These are phyloP conservation scores for Fusarium piperis DNA, from an alignment of 2,329 filamentous ascomycete genomes.

Conservation along the genomic window DNA sequence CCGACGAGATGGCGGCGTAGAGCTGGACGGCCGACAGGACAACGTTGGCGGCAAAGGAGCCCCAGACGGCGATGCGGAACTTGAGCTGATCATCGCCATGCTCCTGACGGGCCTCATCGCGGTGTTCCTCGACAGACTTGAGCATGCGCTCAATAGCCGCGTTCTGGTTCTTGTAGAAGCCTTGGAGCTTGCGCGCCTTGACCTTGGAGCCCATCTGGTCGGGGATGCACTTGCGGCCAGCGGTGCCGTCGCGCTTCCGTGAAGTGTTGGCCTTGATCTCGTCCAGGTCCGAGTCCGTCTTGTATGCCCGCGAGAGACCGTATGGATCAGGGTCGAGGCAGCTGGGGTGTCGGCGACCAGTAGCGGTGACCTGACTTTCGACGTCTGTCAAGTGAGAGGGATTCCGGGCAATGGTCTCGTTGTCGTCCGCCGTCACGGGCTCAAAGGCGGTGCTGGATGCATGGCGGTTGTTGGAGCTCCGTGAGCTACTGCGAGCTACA, in stretches of 20 bases:
- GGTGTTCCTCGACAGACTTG: conserved; percentile 92
- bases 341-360: conserved; percentile 48
- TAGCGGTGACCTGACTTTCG: conserved; percentile 57
- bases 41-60: conserved; percentile 82
- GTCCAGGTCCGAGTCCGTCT: conserved; percentile 79
- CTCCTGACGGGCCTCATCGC: conserved; percentile 81
- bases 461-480: conserved; percentile 41
- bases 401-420: conserved; percentile 56
- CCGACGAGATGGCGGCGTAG: conserved; percentile 86
- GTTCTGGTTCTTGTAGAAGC: conserved; percentile 92
- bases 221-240: conserved; percentile 26
- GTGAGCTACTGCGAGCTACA: conserved; percentile 42
- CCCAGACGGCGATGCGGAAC: conserved; percentile 72
- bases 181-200: conserved; percentile 68
- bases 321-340: conserved; percentile 79
- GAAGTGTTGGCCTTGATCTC: conserved; percentile 83
- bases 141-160: conserved; percentile 91
- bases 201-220: conserved; percentile 38
- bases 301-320: conserved; percentile 79
- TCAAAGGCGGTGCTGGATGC: conserved; percentile 60
- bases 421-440: conserved; percentile 46
- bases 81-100: conserved; percentile 83
- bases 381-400: conserved; percentile 54
- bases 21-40: conserved; percentile 82
- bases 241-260: conserved; percentile 70